phyloP scores from a whole-genome alignment of 306 rosid species.

The Medicago ruthenica region DNA sequence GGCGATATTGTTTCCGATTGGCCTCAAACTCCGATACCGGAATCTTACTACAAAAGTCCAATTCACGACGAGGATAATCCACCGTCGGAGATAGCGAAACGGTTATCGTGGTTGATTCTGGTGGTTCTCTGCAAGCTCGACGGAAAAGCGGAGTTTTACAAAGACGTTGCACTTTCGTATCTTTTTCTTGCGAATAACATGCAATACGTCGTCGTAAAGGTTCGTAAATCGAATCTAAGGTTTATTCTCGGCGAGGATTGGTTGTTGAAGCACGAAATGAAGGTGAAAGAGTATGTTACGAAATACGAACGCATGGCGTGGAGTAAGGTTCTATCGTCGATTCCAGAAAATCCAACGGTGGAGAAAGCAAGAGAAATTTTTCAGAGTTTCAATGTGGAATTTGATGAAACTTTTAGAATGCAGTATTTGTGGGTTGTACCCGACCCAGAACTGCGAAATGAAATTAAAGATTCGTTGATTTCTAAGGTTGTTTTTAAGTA shows the following conservation, averaged over 20 bases:
- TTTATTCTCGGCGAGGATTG: constrained; percentile 66
- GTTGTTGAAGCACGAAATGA: constrained; percentile 64
- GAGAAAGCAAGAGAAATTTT: constrained; percentile 54
- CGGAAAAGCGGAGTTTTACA: constrained; percentile 66
- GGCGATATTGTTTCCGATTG: constrained; percentile 64
- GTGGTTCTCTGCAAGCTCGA: constrained; percentile 87
- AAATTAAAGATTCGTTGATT: constrained; percentile 55
- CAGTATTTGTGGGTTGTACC: constrained; percentile 71
- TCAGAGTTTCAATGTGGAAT: constrained; percentile 50
- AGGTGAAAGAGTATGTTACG: constrained; percentile 70
- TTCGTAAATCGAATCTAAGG: constrained; percentile 58
- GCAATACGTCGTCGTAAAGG: constrained; percentile 78
- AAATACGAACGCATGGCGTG: constrained; percentile 84
- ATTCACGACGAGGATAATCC: constrained; percentile 29
- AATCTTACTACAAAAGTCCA: constrained; percentile 57
- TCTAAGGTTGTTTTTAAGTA: constrained; percentile 52
- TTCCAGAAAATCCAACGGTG: constrained; percentile 66
- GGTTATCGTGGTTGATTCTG: constrained; percentile 74
- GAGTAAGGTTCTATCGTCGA: constrained; percentile 57
- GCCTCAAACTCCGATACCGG: constrained; percentile 72
- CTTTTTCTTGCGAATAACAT: constrained; percentile 92
- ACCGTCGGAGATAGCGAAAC: constrained; percentile 47
- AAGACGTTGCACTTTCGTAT: constrained; percentile 77
- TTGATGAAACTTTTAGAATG: constrained; percentile 56
- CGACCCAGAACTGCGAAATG: constrained; percentile 67